Conservation (phyloP, 2,329 filamentous ascomycete genomes). For the Fusarium sp. region DNA sequence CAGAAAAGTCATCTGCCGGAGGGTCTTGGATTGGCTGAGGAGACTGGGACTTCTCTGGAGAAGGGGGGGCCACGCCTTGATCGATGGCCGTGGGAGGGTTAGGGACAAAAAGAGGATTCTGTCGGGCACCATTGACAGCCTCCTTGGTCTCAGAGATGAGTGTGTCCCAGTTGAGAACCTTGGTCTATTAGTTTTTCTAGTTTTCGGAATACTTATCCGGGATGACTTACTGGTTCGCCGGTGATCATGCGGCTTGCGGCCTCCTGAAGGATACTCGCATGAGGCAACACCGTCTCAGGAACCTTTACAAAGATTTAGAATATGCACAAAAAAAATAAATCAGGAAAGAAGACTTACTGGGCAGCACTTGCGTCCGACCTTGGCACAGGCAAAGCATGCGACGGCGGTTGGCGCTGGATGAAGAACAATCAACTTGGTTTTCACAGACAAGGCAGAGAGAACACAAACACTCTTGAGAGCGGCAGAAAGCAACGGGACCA, state of each 20-base stretch:
- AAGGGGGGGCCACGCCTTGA: no score
- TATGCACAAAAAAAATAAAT: neutral
- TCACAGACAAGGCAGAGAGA: neutral
- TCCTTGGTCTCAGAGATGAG: neutral
- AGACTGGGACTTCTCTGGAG: neutral
- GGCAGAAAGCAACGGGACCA: neutral
- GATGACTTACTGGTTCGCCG: neutral
- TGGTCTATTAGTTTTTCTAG: neutral
- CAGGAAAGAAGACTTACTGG: neutral
- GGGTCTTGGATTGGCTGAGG: neutral
- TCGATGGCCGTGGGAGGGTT: neutral
- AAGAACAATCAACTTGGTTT: neutral
- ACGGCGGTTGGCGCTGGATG: neutral
- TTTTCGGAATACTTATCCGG: no score
- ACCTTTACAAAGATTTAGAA: neutral
- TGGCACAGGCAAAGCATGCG: neutral
- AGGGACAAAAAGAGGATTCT: neutral
- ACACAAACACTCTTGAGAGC: neutral
- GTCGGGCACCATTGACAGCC: neutral
- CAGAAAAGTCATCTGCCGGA: neutral
- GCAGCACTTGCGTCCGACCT: neutral
- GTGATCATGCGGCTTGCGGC: neutral
- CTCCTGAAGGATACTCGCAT: neutral
- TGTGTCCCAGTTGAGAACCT: conserved; percentile 1
- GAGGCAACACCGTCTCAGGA: neutral